These are phyloP conservation scores for Beta vulgaris DNA, from an alignment of 148 eudicot species.

Conservation along the genomic window DNA sequence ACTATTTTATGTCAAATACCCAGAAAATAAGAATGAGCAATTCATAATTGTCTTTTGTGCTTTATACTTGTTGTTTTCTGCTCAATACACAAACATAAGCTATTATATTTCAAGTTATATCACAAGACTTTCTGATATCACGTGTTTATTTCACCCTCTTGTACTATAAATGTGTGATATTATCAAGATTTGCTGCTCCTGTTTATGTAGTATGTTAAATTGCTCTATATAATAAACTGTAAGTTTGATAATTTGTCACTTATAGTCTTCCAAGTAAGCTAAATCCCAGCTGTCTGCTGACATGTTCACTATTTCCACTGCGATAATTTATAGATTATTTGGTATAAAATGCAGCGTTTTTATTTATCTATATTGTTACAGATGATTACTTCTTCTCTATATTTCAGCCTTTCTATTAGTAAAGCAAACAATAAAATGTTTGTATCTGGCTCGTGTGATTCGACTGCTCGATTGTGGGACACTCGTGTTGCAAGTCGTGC, in stretches of 20 bases:
- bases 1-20: not conserved
- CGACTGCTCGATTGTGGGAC: conserved; percentile 94
- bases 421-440: conserved; percentile 71
- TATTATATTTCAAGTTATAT: not conserved
- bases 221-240: not conserved
- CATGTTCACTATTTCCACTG: not conserved
- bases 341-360: not conserved
- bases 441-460: conserved; percentile 92
- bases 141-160: not conserved
- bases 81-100: not conserved
- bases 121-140: not conserved
- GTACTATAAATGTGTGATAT: not conserved
- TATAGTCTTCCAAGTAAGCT: not conserved
- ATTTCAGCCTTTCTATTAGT: conserved; percentile 75
- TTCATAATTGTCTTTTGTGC: not conserved
- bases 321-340: not conserved
- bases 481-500: conserved; percentile 98
- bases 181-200: not conserved
- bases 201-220: not conserved
- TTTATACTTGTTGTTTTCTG: not conserved
- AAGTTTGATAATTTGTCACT: not conserved
- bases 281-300: not conserved
- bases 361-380: not conserved
- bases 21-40: not conserved
- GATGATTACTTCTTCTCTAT: conserved; percentile 8